Evolutionary conservation across 345 rosid genomes (phyloP), one percentile per base, ranked within the genome.

Genomic region (Aethionema arabicum): DNA sequence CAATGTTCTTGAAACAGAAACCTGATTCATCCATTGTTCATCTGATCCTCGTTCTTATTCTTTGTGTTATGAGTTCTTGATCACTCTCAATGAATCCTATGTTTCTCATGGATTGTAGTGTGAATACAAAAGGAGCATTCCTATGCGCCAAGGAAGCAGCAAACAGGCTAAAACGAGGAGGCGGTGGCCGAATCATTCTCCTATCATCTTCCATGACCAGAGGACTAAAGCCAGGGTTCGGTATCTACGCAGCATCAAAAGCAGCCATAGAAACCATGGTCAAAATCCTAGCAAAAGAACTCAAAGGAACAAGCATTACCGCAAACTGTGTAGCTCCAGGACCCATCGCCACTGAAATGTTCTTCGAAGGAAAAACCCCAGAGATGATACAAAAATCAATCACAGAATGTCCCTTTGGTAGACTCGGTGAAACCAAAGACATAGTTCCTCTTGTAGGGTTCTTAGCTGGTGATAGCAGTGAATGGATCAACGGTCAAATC

Each of bases 291-390:
- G 82, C 82, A 2, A 78, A 81, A 69, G 82, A 78, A 63, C 80
- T 81, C 2, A 81, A 76, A 56, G 85, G 82, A 5, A 73, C 77
- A 5, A 66, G 82, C 8, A 81, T 78, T 38, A 76, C 82, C 11
- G 80, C 82, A 11, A 78, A 78, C 52, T 76, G 82, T 1, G 80
- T 80, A 16, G 77, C 85, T 37, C 85, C 85, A 1, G 78, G 85
- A 36, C 78, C 79, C 2, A 68, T 76, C 5, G 85, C 80, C 12
- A 78, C 77, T 0, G 82, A 81, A 2, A 59, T 78, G 79, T 81
- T 78, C 65, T 74, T 14, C 3, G 63, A 65, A 0, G 85, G 80
- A 1, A 81, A 59, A 63, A 71, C 14, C 9, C 41, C 76, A 4
- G 80, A 78, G 65, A 5, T 59, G 63, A 69, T 81, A 39, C 32